phyloP scores from a whole-genome alignment of 495 filamentous ascomycete species.

The Xylaria scruposa region DNA sequence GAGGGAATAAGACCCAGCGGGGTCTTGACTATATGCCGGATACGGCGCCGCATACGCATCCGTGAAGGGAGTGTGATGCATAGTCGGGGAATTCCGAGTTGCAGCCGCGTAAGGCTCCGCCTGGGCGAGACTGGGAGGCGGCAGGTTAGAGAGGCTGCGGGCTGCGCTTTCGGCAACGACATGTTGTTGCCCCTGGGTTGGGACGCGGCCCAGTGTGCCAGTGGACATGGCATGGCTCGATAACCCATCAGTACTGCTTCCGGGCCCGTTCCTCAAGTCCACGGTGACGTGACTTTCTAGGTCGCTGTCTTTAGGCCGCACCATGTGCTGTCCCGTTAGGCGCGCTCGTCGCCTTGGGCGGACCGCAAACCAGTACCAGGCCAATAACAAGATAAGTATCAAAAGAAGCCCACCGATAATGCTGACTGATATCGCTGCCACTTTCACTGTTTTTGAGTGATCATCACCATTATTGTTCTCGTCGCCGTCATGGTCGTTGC shows the following conservation, averaged over 20 bases:
- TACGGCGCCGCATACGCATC: neutral
- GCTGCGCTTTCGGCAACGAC: neutral
- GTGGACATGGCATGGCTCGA: neutral
- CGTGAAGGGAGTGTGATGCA: neutral
- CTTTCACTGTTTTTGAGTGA: neutral
- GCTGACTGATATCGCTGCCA: constrained; percentile 19
- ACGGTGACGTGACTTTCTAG: constrained; percentile 30
- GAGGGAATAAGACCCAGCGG: neutral
- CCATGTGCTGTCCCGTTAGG: neutral
- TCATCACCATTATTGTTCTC: neutral
- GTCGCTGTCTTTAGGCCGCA: constrained; percentile 24
- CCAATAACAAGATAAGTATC: constrained; percentile 20
- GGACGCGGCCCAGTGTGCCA: neutral
- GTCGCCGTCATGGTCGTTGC: neutral
- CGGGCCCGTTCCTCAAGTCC: neutral
- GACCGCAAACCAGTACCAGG: constrained; percentile 33
- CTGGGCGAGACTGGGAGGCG: neutral
- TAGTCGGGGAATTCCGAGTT: neutral
- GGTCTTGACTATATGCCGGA: neutral
- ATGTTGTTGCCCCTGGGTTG: neutral
- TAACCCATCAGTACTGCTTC: constrained; percentile 9
- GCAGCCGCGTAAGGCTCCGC: neutral
- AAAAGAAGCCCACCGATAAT: constrained; percentile 29
- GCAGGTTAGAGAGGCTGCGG: neutral
- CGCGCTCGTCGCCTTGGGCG: constrained; percentile 32